Evolutionary conservation across 202 grass and related monocot genomes (phyloP).

Genomic region (Setaria viridis): DNA sequence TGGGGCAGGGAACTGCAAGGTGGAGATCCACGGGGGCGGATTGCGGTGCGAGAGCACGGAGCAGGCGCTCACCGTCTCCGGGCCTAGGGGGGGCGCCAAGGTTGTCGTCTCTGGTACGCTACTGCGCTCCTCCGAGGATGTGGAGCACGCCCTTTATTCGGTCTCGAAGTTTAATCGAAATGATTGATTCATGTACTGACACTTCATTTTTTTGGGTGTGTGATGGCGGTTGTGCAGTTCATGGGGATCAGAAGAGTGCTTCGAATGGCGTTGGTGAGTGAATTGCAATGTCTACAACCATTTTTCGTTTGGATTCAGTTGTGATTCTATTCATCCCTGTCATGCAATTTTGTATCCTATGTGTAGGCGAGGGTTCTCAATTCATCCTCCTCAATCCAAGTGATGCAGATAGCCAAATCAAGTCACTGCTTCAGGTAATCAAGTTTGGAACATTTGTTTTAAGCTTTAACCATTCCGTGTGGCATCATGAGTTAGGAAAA

Average conservation of each 20-base stretch:
- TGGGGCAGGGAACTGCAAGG: constrained; percentile 72
- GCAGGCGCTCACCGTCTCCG: constrained; percentile 58
- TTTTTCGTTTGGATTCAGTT: background rate
- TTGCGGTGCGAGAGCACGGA: constrained; percentile 49
- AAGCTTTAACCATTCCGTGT: background rate
- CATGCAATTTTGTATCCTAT: constrained; percentile 22
- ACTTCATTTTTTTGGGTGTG: background rate
- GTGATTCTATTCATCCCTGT: background rate
- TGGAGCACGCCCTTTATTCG: background rate
- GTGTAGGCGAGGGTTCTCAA: constrained; percentile 36
- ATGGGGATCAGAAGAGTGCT: constrained; percentile 39
- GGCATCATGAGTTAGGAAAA: background rate
- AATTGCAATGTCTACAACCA: background rate
- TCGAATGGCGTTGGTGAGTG: constrained; percentile 31
- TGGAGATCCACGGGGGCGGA: constrained; percentile 64
- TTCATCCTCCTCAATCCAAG: constrained; percentile 73
- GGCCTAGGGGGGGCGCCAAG: constrained; percentile 54
- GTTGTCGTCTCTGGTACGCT: constrained; percentile 58
- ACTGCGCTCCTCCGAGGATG: background rate
- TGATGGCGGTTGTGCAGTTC: constrained; percentile 48
- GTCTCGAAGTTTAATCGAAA: background rate
- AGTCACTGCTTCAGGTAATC: constrained; percentile 73
- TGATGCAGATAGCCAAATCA: constrained; percentile 57
- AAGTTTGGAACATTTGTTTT: background rate
- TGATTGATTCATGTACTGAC: background rate